Evolutionary conservation across 129 eudicot genomes (phyloP).

Genomic region (Saussurea involucrata): DNA sequence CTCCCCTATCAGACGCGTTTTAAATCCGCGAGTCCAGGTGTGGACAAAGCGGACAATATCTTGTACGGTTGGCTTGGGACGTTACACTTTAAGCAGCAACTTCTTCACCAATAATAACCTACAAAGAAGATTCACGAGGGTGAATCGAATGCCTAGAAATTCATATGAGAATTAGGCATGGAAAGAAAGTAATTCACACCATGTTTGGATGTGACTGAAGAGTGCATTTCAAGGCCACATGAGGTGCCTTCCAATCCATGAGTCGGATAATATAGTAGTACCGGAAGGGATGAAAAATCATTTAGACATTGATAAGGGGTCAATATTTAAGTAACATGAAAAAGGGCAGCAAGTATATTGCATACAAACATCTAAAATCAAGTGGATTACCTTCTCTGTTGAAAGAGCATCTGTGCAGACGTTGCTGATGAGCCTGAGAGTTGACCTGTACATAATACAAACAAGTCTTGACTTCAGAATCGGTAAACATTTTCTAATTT

Average conservation of each 20-base stretch:
- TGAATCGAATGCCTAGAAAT: background rate
- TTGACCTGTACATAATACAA: slow-evolving; percentile 39
- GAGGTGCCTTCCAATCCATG: slow-evolving; percentile 96
- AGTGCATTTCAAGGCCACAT: slow-evolving; percentile 93
- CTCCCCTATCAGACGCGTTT: too few relatives aligned
- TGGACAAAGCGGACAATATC: too few relatives aligned
- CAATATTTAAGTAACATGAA: background rate
- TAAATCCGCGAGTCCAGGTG: too few relatives aligned
- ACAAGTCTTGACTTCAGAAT: background rate
- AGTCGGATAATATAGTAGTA: slow-evolving; percentile 83
- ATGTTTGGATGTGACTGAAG: slow-evolving; percentile 97
- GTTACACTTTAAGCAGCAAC: too few relatives aligned
- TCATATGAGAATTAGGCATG: background rate
- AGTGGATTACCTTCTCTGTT: too few relatives aligned
- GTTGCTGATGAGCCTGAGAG: slow-evolving; percentile 90
- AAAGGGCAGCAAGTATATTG: background rate
- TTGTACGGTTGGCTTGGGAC: too few relatives aligned
- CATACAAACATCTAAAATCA: background rate
- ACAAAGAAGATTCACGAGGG: background rate
- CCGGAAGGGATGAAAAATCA: slow-evolving; percentile 24
- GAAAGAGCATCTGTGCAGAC: slow-evolving; percentile 92
- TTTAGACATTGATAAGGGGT: background rate
- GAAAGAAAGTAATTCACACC: slow-evolving; percentile 33
- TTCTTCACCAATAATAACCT: too few relatives aligned
- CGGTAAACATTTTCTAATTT: background rate